Evolutionary conservation across 306 rosid genomes (phyloP).

Genomic region (Macrotyloma uniflorum): DNA sequence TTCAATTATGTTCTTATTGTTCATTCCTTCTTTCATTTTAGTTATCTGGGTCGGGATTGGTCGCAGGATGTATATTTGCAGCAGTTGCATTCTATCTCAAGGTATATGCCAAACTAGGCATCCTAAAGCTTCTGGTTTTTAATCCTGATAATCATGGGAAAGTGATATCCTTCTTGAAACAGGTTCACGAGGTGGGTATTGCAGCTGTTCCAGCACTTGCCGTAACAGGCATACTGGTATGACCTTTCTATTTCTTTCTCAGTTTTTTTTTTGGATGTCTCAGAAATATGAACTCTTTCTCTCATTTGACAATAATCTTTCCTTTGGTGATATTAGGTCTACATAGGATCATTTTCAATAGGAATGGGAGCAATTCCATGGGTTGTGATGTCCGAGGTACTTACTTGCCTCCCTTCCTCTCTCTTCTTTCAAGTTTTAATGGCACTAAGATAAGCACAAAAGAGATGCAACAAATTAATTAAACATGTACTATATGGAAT

Average conservation of each 20-base stretch:
- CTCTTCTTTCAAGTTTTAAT: constrained; percentile 10
- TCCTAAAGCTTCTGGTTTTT: constrained; percentile 8
- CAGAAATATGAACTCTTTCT: constrained; percentile 23
- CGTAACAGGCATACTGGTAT: constrained; percentile 74
- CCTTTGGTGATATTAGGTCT: constrained; percentile 55
- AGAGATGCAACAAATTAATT: constrained; percentile 7
- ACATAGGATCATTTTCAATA: constrained; percentile 71
- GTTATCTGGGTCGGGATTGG: constrained; percentile 78
- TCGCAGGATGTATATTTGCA: constrained; percentile 57
- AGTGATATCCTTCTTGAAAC: constrained; percentile 32
- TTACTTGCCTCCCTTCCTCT: neutral
- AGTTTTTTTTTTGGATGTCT: neutral
- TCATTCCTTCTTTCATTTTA: constrained; percentile 45
- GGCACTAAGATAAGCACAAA: neutral
- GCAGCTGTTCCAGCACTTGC: constrained; percentile 67
- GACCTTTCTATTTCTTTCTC: constrained; percentile 15
- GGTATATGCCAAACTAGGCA: constrained; percentile 47
- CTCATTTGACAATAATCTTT: neutral
- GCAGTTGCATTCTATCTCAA: constrained; percentile 80
- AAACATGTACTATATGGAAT: neutral
- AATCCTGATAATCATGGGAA: constrained; percentile 16
- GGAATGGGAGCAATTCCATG: constrained; percentile 99
- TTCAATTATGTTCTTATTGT: constrained; percentile 15
- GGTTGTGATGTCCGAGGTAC: constrained; percentile 97
- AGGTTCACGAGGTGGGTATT: constrained; percentile 62